Evolutionary conservation across 345 rosid species (phyloP), one percentile per base, ranked within the genome.

Genomic region (Murraya koenigii): DNA sequence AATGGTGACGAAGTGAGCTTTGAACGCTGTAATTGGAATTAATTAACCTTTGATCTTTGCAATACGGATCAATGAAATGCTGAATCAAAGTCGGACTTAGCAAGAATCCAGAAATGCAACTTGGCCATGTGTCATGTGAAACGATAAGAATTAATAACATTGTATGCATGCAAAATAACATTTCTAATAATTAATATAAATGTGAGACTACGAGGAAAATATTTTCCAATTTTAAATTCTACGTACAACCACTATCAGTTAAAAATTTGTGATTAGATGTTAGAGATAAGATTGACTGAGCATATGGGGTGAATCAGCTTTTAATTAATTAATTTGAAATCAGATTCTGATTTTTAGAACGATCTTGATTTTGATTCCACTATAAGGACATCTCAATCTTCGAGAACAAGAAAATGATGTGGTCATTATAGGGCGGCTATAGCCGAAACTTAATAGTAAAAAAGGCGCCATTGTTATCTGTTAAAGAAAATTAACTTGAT

Each of bases 101-200:
- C 35, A 15, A 67, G 10, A 67, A 67, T 67, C 55, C 13, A 67
- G 32, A 38, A 41, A 22, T 67, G 72, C 58, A 69, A 69, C 72
- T 44, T 14, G 56, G 6, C 72, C 56, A 44, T 25, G 58, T 25
- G 22, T 55, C 56, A 15, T 15, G 58, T 25, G 36, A 69, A 69
- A 44, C 41, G 55, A 39, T 36, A 26, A 67, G 30, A 26, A 23
- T 25, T 15, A 13, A 25, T 41, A 13, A 25, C 35, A 26, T 25
- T 41, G 56, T 17, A 69, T 25, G 56, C 11, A 69, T 25, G 35
- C 47, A 69, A 41, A 44, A 69, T 69, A 44, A 44, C 14, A 25
- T 41, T 25, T 41, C 28, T 44, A 44, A 44, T 52, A 19, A 2
- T 62, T 2, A 26, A 26, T 17, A 14, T 26, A 30, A n/a, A 23